Evolutionary conservation across 441 rosid species (phyloP), one percentile per base, ranked within the genome.

Genomic region (Adansonia madagascariensis): DNA sequence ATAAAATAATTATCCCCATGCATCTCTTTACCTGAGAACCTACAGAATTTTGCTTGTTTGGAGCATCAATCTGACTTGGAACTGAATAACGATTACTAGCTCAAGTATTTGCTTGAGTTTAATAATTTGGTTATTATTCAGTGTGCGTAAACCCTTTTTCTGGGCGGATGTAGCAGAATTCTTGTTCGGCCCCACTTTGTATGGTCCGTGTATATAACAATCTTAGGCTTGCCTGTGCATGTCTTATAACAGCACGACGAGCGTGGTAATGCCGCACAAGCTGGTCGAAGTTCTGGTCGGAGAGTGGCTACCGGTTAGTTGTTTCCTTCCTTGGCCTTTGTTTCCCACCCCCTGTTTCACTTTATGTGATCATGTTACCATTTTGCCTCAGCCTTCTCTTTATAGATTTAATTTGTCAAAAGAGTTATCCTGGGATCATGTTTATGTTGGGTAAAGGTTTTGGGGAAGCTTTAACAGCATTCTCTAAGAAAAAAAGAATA

Each of bases 241-340:
- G 90, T 92, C 88, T 91, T 87, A 77, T 90, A 87, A 91, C 94
- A 96, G 98, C 96, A 88, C 41, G 94, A 94, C 87, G 96, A 89
- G 77, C 94, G 88, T 79, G 86, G 84, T 87, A 85, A 43, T 85
- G 82, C 88, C 50, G 78, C 87, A 79, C 92, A 81, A 85, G 91
- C 69, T 83, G 95, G 88, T 84, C 89, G 89, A 85, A 86, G 88
- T 86, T 86, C 82, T 77, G 83, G 84, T 44, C 82, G 78, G 55
- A 83, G 89, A 86, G 82, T 80, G 20, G 82, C 86, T 83, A 67
- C 80, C 47, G 99, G 98, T 96, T 79, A 84, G 84, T 82, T 8
- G 22, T 68, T 78, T 67, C 61, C 41, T 59, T 24, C n/a, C 1
- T 17, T 35, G 18, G 9, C 11, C 41, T 43, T 66, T 56, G 39